These are phyloP conservation scores for Paecilomyces sp. DNA, from an alignment of 2,329 filamentous ascomycete species.

Conservation along the genomic window DNA sequence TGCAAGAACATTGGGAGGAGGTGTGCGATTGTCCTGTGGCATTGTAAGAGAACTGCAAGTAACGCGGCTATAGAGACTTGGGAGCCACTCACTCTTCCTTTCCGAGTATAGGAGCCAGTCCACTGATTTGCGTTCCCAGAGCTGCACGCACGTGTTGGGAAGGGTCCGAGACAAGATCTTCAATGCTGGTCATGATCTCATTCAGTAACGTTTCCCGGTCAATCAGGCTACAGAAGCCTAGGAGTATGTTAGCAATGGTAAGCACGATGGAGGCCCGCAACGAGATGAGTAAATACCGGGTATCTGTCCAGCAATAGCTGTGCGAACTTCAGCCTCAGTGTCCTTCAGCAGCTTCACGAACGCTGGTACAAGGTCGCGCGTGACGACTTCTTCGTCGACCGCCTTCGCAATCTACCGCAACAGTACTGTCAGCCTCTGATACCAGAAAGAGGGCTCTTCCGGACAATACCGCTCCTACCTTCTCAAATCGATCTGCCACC, in stretches of 20 bases:
- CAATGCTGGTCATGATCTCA: conserved; percentile 93
- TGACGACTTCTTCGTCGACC: conserved; percentile 93
- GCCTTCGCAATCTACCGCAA: conserved; percentile 83
- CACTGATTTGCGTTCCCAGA: conserved; percentile 93
- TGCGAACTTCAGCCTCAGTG: conserved; percentile 94
- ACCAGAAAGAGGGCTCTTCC: neutral
- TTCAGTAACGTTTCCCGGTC: conserved; percentile 82
- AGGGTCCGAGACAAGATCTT: conserved; percentile 90
- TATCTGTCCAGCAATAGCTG: conserved; percentile 94
- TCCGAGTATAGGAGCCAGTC: conserved; percentile 89
- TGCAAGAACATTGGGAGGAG: conserved; percentile 97
- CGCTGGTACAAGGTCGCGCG: conserved; percentile 85
- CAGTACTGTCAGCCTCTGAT: conserved; percentile 1
- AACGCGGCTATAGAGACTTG: neutral
- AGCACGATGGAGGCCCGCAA: neutral
- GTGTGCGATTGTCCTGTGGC: conserved; percentile 78
- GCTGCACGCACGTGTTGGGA: conserved; percentile 96
- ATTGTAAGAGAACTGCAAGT: conserved; percentile 11
- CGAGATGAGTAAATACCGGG: conserved; percentile 51
- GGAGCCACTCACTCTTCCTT: conserved; percentile 75
- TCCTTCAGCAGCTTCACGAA: conserved; percentile 98
- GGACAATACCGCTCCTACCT: conserved; percentile 52
- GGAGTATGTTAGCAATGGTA: conserved; percentile 11
- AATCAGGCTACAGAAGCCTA: conserved; percentile 85
- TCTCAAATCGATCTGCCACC: conserved; percentile 97